Evolutionary conservation across 2,329 filamentous ascomycete species (phyloP).

Genomic region (Leptographium radiaticola): DNA sequence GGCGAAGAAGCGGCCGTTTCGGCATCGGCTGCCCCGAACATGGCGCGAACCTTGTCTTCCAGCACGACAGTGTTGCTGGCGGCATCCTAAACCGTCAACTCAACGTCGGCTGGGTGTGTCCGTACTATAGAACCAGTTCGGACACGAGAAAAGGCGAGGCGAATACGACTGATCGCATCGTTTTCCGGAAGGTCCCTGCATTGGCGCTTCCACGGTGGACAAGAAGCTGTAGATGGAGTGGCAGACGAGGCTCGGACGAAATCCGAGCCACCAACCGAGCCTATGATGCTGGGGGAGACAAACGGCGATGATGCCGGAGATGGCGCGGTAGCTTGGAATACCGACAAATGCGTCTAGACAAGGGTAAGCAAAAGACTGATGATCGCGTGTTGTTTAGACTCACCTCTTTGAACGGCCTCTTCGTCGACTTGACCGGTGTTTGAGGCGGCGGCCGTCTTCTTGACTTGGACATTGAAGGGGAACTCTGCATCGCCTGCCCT

Average conservation of each 20-base stretch:
- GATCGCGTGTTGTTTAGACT: neutral
- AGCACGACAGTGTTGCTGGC: neutral
- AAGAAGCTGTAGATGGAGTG: neutral
- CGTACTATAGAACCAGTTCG: neutral
- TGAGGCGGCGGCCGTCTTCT: neutral
- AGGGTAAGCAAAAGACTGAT: neutral
- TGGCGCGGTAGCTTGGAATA: neutral
- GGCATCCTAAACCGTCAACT: constrained; percentile 2
- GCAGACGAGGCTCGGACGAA: neutral
- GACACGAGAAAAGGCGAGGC: neutral
- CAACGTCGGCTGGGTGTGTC: neutral
- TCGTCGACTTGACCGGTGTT: neutral
- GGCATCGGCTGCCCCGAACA: neutral
- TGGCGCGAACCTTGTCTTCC: neutral
- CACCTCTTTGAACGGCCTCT: neutral
- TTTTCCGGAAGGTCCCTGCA: neutral
- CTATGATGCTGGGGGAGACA: neutral
- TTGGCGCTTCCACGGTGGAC: constrained; percentile 1
- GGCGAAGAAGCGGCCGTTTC: neutral
- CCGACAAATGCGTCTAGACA: neutral
- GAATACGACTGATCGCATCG: neutral
- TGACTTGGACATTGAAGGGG: neutral
- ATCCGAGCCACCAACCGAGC: no score
- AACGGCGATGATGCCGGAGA: neutral
- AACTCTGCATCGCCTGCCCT: neutral